Conservation (phyloP, 2,329 filamentous ascomycete genomes). For the Zymoseptoria pseudotritici region DNA sequence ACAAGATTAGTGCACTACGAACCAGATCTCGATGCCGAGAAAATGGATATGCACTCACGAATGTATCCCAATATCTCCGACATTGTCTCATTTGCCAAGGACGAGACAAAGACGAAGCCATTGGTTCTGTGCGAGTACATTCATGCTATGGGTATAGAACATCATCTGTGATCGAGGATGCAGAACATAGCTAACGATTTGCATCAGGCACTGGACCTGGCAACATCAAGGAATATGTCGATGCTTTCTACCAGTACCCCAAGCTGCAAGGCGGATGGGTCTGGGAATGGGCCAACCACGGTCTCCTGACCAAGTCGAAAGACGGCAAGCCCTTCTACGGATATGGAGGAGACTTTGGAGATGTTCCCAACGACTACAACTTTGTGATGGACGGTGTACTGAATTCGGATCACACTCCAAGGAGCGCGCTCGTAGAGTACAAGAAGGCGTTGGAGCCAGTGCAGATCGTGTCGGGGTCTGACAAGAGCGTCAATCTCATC, state of each 20-base stretch:
- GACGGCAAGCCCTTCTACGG: constrained; percentile 35
- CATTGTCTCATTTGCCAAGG: constrained; percentile 41
- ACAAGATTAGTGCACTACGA: constrained; percentile 60
- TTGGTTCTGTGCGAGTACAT: constrained; percentile 51
- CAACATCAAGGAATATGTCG: constrained; percentile 59
- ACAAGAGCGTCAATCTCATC: constrained; percentile 20
- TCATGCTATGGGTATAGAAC: constrained; percentile 54
- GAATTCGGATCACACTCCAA: constrained; percentile 36
- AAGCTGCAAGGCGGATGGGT: constrained; percentile 56
- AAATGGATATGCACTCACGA: constrained; percentile 58
- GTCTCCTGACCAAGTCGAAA: constrained; percentile 35
- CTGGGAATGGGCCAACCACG: constrained; percentile 43
- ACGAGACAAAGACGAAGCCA: constrained; percentile 40
- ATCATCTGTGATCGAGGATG: neutral
- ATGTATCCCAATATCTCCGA: constrained; percentile 56
- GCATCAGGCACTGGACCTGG: constrained; percentile 55
- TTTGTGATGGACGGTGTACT: constrained; percentile 41
- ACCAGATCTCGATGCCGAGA: constrained; percentile 52
- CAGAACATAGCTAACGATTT: too few species aligned
- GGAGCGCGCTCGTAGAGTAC: constrained; percentile 36
- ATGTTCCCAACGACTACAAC: constrained; percentile 35
- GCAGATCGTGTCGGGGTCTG: constrained; percentile 27
- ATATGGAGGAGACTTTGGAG: constrained; percentile 40
- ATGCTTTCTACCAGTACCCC: constrained; percentile 53
- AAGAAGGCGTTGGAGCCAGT: constrained; percentile 40